Percentiles rank a stretch among this genome's conserved stretches.
Evolutionary conservation across 2,329 filamentous ascomycete species (phyloP).

Genomic region (Lecanoromycetidae sp.): DNA sequence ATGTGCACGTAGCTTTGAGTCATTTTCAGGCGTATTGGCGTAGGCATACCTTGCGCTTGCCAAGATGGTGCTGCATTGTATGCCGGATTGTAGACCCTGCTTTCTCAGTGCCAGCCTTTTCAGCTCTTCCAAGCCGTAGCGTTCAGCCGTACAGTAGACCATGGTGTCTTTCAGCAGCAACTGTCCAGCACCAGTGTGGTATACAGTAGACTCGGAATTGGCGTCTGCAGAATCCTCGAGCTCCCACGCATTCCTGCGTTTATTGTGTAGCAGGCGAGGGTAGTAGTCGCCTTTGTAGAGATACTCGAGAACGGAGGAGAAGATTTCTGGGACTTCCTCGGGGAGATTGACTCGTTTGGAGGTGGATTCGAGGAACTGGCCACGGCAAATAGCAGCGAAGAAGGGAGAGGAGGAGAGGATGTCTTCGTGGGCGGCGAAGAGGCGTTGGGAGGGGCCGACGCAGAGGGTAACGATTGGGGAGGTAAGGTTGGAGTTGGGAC

Average conservation of each 20-base stretch:
- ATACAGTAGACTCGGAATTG: slow-evolving; percentile 52
- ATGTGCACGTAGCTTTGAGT: slow-evolving; percentile 82
- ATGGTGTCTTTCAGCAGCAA: slow-evolving; percentile 77
- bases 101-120: slow-evolving; percentile 78
- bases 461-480: slow-evolving; percentile 68
- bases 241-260: slow-evolving; percentile 65
- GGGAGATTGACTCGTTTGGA: slow-evolving; percentile 67
- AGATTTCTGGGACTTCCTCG: slow-evolving; percentile 79
- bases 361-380: slow-evolving; percentile 48
- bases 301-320: slow-evolving; percentile 80
- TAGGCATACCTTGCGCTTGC: slow-evolving; percentile 83
- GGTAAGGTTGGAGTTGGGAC: slow-evolving; percentile 43
- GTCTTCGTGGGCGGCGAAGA: slow-evolving; percentile 86
- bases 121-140: slow-evolving; percentile 70
- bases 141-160: slow-evolving; percentile 79
- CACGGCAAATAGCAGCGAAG: slow-evolving; percentile 55
- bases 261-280: slow-evolving; percentile 69
- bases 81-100: slow-evolving; percentile 75
- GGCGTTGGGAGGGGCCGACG: slow-evolving; percentile 67
- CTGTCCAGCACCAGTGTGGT: slow-evolving; percentile 51
- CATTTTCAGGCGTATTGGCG: slow-evolving; percentile 72
- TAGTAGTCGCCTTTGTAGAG: slow-evolving; percentile 93
- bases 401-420: slow-evolving; percentile 67
- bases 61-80: slow-evolving; percentile 74
- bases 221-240: slow-evolving; percentile 46